These are phyloP conservation scores for Leccinum longicurvipes DNA, from an alignment of 768 basidiomycete genomes.

Conservation along the genomic window DNA sequence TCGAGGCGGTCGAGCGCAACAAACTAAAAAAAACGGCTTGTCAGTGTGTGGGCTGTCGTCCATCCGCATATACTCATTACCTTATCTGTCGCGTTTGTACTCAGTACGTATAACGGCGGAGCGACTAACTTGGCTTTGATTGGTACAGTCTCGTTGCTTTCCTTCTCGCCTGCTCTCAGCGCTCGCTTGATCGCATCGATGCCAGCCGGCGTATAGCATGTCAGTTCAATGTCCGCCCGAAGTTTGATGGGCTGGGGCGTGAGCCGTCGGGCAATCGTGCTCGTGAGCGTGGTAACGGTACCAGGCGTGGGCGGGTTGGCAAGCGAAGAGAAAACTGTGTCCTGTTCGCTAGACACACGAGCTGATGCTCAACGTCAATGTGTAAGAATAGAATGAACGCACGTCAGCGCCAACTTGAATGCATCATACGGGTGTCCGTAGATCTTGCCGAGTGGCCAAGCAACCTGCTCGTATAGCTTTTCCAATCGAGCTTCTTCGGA, in stretches of 20 bases:
- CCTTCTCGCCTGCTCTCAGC: constrained; percentile 80
- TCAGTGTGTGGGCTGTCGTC: neutral
- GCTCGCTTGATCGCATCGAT: constrained; percentile 97
- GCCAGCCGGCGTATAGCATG: constrained; percentile 92
- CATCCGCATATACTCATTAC: constrained; percentile 32
- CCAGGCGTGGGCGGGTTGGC: constrained; percentile 51
- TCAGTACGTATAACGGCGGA: constrained; percentile 93
- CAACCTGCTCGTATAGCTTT: constrained; percentile 83
- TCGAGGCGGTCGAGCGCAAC: constrained; percentile 92
- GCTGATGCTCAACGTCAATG: neutral
- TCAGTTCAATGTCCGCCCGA: constrained; percentile 95
- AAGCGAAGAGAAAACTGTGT: constrained; percentile 77
- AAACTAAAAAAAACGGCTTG: constrained; percentile 39
- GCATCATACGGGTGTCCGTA: constrained; percentile 98
- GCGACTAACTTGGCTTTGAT: constrained; percentile 98
- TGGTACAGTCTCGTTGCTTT: constrained; percentile 85
- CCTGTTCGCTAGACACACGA: constrained; percentile 50
- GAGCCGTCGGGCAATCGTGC: constrained; percentile 89
- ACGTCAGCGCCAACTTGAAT: constrained; percentile 96
- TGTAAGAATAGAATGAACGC: constrained; percentile 40
- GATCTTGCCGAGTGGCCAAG: constrained; percentile 88
- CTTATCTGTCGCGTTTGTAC: constrained; percentile 97
- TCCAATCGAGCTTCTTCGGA: constrained; percentile 83
- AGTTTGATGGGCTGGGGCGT: constrained; percentile 99
- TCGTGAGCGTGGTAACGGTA: constrained; percentile 60